Evolutionary conservation across 2,329 filamentous ascomycete genomes (phyloP).

Genomic region (Neonectria ditissima): DNA sequence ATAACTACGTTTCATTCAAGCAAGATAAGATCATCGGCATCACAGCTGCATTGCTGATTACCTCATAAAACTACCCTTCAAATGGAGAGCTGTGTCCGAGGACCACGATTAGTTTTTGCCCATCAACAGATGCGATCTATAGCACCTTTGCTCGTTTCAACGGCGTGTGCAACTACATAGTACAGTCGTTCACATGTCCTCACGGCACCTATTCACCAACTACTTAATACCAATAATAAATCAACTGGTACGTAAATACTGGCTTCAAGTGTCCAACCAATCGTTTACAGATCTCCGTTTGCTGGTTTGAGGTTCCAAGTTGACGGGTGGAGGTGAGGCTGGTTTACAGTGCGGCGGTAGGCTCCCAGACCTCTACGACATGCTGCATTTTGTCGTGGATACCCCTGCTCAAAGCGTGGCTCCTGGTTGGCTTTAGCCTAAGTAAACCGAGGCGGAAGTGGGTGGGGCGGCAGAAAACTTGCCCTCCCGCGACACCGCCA

Average conservation of each 20-base stretch:
- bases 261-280: neutral
- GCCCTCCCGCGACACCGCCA: conserved; percentile 46
- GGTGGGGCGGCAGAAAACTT: conserved; percentile 37
- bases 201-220: neutral
- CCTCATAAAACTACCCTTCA: no score
- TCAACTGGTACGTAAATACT: neutral
- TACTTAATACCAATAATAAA: neutral
- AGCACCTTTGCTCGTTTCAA: neutral
- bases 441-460: conserved; percentile 16
- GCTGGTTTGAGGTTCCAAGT: no score
- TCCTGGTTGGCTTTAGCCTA: conserved; percentile 1
- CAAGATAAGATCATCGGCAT: neutral
- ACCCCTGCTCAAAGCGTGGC: neutral
- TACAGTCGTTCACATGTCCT: neutral
- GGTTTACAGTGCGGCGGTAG: neutral
- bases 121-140: neutral
- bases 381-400: no score
- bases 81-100: neutral
- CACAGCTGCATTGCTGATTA: no score
- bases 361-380: neutral
- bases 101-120: neutral
- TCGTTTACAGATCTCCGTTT: conserved; percentile 1
- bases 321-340: neutral
- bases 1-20: neutral
- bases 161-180: neutral